Evolutionary conservation across 352 stramenopile genomes (phyloP).

Genomic region (Pythium rhizo-oryzae): DNA sequence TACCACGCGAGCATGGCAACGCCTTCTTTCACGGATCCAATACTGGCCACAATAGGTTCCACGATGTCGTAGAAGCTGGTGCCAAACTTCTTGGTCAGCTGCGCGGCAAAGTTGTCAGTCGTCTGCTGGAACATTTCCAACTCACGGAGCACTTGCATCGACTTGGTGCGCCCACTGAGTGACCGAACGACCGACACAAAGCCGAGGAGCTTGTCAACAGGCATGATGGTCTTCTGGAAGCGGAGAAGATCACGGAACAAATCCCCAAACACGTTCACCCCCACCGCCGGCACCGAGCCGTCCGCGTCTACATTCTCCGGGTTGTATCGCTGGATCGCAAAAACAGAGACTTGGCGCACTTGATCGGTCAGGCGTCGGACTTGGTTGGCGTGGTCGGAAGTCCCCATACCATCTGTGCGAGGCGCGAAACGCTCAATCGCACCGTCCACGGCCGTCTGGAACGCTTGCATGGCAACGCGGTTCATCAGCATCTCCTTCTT

Average conservation of each 20-base stretch:
- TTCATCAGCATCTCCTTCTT: constrained; percentile 94
- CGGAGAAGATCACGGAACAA: constrained; percentile 75
- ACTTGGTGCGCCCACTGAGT: constrained; percentile 51
- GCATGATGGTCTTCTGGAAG: constrained; percentile 80
- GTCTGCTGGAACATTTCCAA: constrained; percentile 89
- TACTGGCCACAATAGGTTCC: constrained; percentile 71
- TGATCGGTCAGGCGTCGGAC: constrained; percentile 9
- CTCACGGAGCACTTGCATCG: constrained; percentile 75
- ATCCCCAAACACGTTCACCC: constrained; percentile 56
- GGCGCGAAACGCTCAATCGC: constrained; percentile 62
- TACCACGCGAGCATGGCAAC: constrained; percentile 71
- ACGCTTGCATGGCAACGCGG: constrained; percentile 76
- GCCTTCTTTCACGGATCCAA: constrained; percentile 89
- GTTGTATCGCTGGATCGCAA: constrained; percentile 36
- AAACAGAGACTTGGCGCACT: constrained; percentile 29
- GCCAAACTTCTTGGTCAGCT: constrained; percentile 70
- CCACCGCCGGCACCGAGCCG: neutral
- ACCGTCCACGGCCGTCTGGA: constrained; percentile 60
- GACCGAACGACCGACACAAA: constrained; percentile 45
- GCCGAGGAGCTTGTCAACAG: constrained; percentile 53
- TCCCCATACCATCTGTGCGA: constrained; percentile 33
- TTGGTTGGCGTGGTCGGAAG: neutral
- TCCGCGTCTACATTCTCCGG: constrained; percentile 9
- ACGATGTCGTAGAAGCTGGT: constrained; percentile 85
- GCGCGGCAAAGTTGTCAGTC: constrained; percentile 78